Evolutionary conservation across 1,284 basidiomycete genomes (phyloP).

Genomic region (Exsudoporus floridanus): DNA sequence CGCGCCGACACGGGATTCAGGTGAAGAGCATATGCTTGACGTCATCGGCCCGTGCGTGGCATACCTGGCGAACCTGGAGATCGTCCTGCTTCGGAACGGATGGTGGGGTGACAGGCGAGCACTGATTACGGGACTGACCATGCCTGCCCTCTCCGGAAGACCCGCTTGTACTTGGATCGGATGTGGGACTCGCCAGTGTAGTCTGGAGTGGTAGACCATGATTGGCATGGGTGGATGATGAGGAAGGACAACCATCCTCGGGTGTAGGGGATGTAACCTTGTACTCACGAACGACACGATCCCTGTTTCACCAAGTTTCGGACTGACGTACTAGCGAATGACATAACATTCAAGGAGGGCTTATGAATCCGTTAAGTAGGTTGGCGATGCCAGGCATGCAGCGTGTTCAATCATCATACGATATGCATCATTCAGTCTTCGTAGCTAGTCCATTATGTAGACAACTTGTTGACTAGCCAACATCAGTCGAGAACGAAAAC

Average conservation of each 20-base stretch:
- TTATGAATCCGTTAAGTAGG: background rate
- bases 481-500: too few relatives aligned
- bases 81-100: constrained; percentile 6
- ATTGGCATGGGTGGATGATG: constrained; percentile 7
- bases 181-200: background rate
- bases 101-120: constrained; percentile 6
- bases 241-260: too few relatives aligned
- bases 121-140: background rate
- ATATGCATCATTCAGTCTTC: background rate
- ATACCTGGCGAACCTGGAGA: constrained; percentile 1
- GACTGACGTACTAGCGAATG: too few relatives aligned
- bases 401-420: background rate
- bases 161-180: background rate
- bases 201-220: background rate
- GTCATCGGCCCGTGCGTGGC: constrained; percentile 1
- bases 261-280: too few relatives aligned
- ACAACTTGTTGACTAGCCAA: too few relatives aligned
- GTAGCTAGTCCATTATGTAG: background rate
- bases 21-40: constrained; percentile 11
- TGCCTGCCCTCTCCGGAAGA: background rate
- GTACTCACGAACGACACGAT: too few relatives aligned
- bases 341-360: too few relatives aligned
- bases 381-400: background rate
- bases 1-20: background rate
- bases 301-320: too few relatives aligned